Evolutionary conservation across 805 yeast species (phyloP).

Genomic region (Saturnispora sanitii): DNA sequence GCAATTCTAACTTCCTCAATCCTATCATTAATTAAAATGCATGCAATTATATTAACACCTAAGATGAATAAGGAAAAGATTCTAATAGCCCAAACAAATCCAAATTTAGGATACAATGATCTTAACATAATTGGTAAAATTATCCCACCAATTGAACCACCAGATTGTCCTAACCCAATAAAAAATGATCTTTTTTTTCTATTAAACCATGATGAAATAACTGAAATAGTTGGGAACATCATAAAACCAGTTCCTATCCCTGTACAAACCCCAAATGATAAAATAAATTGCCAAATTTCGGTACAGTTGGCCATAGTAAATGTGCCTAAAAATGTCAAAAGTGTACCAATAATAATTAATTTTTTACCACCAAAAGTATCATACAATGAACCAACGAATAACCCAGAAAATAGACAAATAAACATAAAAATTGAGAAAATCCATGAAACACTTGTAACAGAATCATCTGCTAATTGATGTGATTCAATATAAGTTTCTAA

Average conservation of each 20-base stretch:
- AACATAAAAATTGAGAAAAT: conserved; percentile 51
- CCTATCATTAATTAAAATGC: conserved; percentile 34
- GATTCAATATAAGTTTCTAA: conserved; percentile 49
- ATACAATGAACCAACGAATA: conserved; percentile 40
- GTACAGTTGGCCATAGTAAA: conserved; percentile 49
- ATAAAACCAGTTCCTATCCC: conserved; percentile 55
- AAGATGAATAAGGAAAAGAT: conserved; percentile 39
- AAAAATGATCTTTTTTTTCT: conserved; percentile 45
- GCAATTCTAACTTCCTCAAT: conserved; percentile 20
- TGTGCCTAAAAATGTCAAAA: conserved; percentile 41
- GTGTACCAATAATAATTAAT: conserved; percentile 36
- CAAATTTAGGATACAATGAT: conserved; percentile 36
- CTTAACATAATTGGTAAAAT: conserved; percentile 43
- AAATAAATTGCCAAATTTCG: conserved; percentile 48
- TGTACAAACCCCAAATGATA: conserved; percentile 45
- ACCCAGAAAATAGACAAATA: conserved; percentile 34
- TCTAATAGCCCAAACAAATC: conserved; percentile 50
- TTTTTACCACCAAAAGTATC: conserved; percentile 48
- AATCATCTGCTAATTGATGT: conserved; percentile 39
- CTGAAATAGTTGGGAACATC: conserved; percentile 52
- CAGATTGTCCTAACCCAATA: conserved; percentile 39
- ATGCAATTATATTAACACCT: conserved; percentile 29
- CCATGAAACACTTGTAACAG: conserved; percentile 52
- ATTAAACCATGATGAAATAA: conserved; percentile 54
- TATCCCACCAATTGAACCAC: conserved; percentile 47